Percentiles rank a stretch among this genome's conserved stretches.
These are phyloP conservation scores for Blastobotrys terrestris DNA, from an alignment of 805 yeast species.

Conservation along the genomic window DNA sequence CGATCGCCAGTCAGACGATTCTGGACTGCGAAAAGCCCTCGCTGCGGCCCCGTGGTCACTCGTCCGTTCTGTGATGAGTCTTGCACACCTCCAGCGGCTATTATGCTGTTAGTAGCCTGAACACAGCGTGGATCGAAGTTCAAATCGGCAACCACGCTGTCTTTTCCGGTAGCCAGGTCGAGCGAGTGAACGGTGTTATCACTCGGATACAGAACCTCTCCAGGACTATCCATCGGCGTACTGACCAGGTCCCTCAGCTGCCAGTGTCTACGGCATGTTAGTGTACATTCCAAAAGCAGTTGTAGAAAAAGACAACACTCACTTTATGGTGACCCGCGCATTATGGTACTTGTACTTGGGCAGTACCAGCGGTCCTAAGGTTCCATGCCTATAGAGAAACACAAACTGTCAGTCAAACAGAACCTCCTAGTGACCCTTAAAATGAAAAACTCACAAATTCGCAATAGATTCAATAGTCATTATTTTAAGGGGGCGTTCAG, in stretches of 20 bases:
- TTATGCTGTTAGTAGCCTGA: constrained; percentile 41
- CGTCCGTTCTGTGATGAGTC: constrained; percentile 30
- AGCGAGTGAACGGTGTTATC: constrained; percentile 47
- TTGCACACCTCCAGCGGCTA: constrained; percentile 50
- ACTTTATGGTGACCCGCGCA: constrained; percentile 27
- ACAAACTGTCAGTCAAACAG: background rate
- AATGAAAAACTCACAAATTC: background rate
- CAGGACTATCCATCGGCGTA: constrained; percentile 33
- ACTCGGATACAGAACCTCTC: constrained; percentile 51
- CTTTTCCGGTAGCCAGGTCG: constrained; percentile 35
- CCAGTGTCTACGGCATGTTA: constrained; percentile 48
- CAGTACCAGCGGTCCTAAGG: constrained; percentile 10
- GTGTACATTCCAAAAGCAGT: too few species aligned
- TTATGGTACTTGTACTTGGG: constrained; percentile 15
- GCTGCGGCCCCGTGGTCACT: constrained; percentile 30
- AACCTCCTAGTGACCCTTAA: background rate
- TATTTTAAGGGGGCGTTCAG: background rate
- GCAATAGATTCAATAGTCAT: constrained; percentile 5
- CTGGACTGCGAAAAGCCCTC: constrained; percentile 60
- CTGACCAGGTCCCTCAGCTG: constrained; percentile 72
- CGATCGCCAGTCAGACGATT: constrained; percentile 44
- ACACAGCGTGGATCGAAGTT: constrained; percentile 69
- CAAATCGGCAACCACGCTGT: constrained; percentile 40
- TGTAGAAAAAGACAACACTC: constrained; percentile 6
- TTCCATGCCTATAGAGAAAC: constrained; percentile 2